Evolutionary conservation across 768 basidiomycete species (phyloP).

Genomic region (Ephemerocybe angulata): DNA sequence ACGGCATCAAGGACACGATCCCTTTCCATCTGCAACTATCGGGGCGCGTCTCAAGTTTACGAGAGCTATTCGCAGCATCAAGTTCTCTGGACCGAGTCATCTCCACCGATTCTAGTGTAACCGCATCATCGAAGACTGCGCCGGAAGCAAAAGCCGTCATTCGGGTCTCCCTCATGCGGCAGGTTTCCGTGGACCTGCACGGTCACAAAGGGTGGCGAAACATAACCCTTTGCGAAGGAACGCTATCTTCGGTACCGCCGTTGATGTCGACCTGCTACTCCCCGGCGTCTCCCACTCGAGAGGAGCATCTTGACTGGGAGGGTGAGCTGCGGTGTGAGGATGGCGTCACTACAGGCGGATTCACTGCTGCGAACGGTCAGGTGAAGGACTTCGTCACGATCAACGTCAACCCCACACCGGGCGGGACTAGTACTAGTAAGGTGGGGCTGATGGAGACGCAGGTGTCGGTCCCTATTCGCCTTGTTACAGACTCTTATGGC

Average conservation of each 20-base stretch:
- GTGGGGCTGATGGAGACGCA: constrained; percentile 36
- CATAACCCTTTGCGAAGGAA: constrained; percentile 44
- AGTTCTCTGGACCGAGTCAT: constrained; percentile 18
- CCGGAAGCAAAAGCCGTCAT: constrained; percentile 26
- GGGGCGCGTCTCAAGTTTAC: constrained; percentile 42
- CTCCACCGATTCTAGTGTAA: constrained; percentile 20
- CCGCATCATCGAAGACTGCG: constrained; percentile 6
- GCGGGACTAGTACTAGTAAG: no score
- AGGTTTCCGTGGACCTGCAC: constrained; percentile 36
- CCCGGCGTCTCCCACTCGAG: constrained; percentile 19
- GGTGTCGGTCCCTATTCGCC: constrained; percentile 47
- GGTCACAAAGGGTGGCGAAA: constrained; percentile 37
- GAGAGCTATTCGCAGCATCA: constrained; percentile 37
- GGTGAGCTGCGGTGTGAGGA: constrained; percentile 43
- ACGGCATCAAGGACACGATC: constrained; percentile 51
- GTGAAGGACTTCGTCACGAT: constrained; percentile 59
- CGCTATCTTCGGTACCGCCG: constrained; percentile 43
- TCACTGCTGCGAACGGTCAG: constrained; percentile 39
- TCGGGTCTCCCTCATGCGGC: constrained; percentile 52
- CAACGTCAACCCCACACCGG: constrained; percentile 38
- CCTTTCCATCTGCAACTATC: constrained; percentile 65
- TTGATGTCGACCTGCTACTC: constrained; percentile 21
- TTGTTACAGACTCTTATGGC: constrained; percentile 49
- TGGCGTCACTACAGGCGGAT: constrained; percentile 42
- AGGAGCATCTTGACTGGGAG: constrained; percentile 57